Base-by-base conservation (phyloP, 305 asterid genomes). In the Withania somnifera region DNA sequence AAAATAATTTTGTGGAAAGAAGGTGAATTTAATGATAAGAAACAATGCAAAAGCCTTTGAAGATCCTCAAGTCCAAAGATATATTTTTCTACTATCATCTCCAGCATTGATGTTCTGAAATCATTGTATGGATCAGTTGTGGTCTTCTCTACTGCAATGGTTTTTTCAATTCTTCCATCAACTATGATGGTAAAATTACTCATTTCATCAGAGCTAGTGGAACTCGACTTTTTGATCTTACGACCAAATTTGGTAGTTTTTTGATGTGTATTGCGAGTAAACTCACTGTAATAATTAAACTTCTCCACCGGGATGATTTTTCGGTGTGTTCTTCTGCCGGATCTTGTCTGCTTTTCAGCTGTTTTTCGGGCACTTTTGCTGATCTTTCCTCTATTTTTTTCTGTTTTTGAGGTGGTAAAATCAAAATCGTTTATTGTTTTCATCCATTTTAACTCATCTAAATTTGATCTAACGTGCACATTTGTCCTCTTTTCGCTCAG, bases 61-160 rank as follows among this genome's bases (percentile, higher is more conserved):
- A 94, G 88, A 84, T 92, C 97, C 50, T 84, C 84, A 11, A 86
- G 86, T 82, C 91, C 93, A 40, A 93, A 91, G 1, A 94, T 92
- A 83, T 86, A 89, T 53, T 89, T 92, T 88, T 92, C 94, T 67
- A 91, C 75, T 28, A 94, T 93, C 98, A 94, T 94, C 84, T 94
- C 98, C 90, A 93, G 89, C 94, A 93, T 94, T 53, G 98, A 94
- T 63, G 85, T 90, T 84, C 94, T 91, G 85, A 94, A 94, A 77
- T 94, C 97, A 9, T 88, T 79, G 17, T 82, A 75, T 0, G 97
- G 97, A 78, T 94, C 97, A 4, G 61, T 82, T 83, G 98, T 83
- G 19, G 85, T 84, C 89, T 90, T 94, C 94, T 90, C 96, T 82
- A 90, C 94, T 26, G 97, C 94, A 32, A 82, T 81, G 64, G 93